Base-by-base conservation (phyloP, 2,329 filamentous ascomycete genomes). In the Coniochaeta sp. region DNA sequence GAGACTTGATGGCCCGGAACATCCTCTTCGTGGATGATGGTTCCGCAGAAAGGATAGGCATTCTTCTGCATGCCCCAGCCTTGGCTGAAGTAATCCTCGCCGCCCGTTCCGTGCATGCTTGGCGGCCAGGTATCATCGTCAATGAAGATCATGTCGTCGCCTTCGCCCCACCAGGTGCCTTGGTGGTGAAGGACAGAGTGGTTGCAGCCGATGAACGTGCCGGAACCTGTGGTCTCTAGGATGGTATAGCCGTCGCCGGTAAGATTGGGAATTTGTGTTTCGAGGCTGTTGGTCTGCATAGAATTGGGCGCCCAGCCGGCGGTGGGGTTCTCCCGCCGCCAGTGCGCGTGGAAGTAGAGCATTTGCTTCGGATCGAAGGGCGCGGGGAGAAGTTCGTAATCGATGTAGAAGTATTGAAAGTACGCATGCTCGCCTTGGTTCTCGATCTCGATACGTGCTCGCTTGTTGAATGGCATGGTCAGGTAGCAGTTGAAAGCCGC, bases 21-120 rank as follows among this genome's bases (percentile, higher is more conserved):
- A 14, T 72, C 70, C 24, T 68, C 70, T 62, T 72, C 70, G 50
- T 72, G 70, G 55, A 72, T 68, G 52, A 72, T 72, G 28, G 62
- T 68, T n/a, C 69, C 70, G 33, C 65, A 67, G 62, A 72, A 72
- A 2, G 70, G 70, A 56, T 67, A 72, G 3, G 69, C 66, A 26
- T 72, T 72, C 63, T 72, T 72, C 63, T 72, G 71, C 71, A 72
- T 72, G 38, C 71, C 71, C 70, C 71, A 72, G 9, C 71, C 71
- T 58, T 72, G 70, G 8, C 60, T 63, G 43, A 72, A 72, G 62
- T 72, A 72, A 61, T 72, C 71, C 44, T 72, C 71, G 22, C 64
- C 68, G 9, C 71, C 71, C 11, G 71, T 72, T 54, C 71, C 71
- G 55, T 72, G 70, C 66, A 72, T 69, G 28, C 64, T 67, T 1